A percentile compares a stretch with the other conserved stretches of the same genome.
These are phyloP conservation scores for Cladorrhinum sp. DNA, from an alignment of 2,329 filamentous ascomycete species.

Conservation along the genomic window DNA sequence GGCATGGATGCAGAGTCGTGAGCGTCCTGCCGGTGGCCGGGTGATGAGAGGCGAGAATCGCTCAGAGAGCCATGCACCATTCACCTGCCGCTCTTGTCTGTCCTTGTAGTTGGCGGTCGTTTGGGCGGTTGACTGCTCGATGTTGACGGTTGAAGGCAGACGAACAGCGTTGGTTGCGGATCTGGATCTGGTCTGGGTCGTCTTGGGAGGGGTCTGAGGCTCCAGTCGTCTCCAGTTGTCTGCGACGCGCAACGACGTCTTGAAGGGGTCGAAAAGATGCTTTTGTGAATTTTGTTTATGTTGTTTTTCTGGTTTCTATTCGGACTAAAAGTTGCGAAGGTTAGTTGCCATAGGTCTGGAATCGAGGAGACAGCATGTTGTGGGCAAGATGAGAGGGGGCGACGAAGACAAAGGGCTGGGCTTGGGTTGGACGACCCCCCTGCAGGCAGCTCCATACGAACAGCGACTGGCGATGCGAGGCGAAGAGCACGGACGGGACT, in stretches of 20 bases:
- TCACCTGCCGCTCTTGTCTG: background rate
- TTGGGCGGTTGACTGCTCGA: background rate
- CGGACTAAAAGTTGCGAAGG: conserved; percentile 12
- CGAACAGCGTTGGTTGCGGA: background rate
- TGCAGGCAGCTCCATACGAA: background rate
- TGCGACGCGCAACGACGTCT: background rate
- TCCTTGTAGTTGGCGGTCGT: background rate
- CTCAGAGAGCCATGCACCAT: conserved; percentile 27
- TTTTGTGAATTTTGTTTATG: conserved; percentile 16
- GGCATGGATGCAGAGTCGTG: conserved; percentile 28
- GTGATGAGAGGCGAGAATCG: conserved; percentile 11
- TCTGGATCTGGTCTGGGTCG: conserved; percentile 41
- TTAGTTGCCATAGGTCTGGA: conserved; percentile 1
- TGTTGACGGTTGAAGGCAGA: background rate
- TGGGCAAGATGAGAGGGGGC: conserved; percentile 4
- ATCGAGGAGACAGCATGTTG: background rate
- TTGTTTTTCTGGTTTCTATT: conserved; percentile 20
- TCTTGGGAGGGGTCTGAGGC: background rate
- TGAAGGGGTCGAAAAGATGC: conserved; percentile 10
- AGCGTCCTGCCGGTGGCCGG: conserved; percentile 20
- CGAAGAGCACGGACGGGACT: background rate
- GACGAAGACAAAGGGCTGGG: background rate
- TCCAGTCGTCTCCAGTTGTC: background rate
- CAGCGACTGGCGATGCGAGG: conserved; percentile 2
- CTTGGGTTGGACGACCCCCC: background rate